Evolutionary conservation across 805 yeast genomes (phyloP).

Genomic region (Ogataea populi-albae): DNA sequence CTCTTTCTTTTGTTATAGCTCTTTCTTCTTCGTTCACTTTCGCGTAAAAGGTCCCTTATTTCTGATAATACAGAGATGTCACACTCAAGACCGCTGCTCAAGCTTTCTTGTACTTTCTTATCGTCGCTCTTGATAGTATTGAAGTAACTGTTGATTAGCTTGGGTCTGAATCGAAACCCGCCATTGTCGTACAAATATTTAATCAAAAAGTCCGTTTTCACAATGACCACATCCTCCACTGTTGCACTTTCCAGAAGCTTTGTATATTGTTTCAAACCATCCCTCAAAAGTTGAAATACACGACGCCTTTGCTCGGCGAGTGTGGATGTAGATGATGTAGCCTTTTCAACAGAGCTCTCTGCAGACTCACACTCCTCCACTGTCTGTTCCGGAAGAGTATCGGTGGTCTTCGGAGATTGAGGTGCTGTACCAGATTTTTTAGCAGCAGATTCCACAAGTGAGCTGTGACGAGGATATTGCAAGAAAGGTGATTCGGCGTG

Average conservation of each 20-base stretch:
- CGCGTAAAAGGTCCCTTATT: conserved; percentile 22
- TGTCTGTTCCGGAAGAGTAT: no score
- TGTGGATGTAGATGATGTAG: background rate
- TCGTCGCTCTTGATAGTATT: conserved; percentile 24
- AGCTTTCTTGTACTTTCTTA: conserved; percentile 6
- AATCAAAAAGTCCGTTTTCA: conserved; percentile 28
- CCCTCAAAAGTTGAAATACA: conserved; percentile 16
- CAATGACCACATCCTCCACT: conserved; percentile 17
- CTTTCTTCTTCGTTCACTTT: conserved; percentile 28
- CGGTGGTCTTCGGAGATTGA: no score
- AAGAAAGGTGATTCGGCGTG: conserved; percentile 18
- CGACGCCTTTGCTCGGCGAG: conserved; percentile 9
- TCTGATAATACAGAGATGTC: conserved; percentile 15
- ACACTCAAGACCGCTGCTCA: conserved; percentile 13
- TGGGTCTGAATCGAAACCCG: conserved; percentile 23
- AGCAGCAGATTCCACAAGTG: no score
- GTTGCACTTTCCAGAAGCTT: conserved; percentile 16
- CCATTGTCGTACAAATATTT: conserved; percentile 17
- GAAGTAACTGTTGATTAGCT: conserved; percentile 25
- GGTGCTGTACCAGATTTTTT: no score
- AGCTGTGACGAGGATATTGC: background rate
- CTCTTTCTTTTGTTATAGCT: conserved; percentile 26
- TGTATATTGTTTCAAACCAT: conserved; percentile 26
- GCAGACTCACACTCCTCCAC: background rate
- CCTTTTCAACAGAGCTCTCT: background rate